Evolutionary conservation across 2,329 filamentous ascomycete genomes (phyloP).

Genomic region (Thelonectria discophora): DNA sequence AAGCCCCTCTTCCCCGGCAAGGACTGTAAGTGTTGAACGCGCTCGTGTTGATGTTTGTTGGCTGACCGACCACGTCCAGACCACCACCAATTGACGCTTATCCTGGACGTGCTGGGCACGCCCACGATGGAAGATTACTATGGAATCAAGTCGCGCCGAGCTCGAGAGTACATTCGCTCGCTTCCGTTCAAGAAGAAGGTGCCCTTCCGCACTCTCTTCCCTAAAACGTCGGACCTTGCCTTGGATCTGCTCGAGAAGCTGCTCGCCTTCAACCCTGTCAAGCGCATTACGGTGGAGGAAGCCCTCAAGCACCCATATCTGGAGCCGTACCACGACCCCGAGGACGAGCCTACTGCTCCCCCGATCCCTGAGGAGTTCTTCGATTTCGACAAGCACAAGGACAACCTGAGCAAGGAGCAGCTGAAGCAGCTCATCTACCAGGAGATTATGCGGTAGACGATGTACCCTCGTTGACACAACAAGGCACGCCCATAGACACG

Average conservation of each 20-base stretch:
- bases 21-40: slow-evolving; percentile 75
- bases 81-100: slow-evolving; percentile 96
- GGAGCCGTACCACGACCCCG: slow-evolving; percentile 98
- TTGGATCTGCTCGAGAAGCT: slow-evolving; percentile 95
- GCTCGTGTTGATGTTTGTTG: neutral
- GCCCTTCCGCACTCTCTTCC: slow-evolving; percentile 95
- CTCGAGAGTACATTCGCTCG: slow-evolving; percentile 96
- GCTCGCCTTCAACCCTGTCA: slow-evolving; percentile 96
- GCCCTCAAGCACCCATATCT: slow-evolving; percentile 97
- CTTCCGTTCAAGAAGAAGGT: slow-evolving; percentile 99
- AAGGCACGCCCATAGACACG: slow-evolving; percentile 5
- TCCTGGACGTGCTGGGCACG: slow-evolving; percentile 95
- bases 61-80: slow-evolving; percentile 62
- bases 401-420: slow-evolving; percentile 97
- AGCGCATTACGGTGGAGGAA: slow-evolving; percentile 98
- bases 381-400: slow-evolving; percentile 99
- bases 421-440: slow-evolving; percentile 97
- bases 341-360: slow-evolving; percentile 95
- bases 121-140: slow-evolving; percentile 99
- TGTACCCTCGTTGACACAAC: neutral
- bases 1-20: slow-evolving; percentile 99
- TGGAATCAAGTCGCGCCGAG: slow-evolving; percentile 97
- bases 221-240: slow-evolving; percentile 97
- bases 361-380: slow-evolving; percentile 99
- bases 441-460: slow-evolving; percentile 79